Evolutionary conservation across 371 early-diverging fungal genomes (phyloP), one percentile per base, ranked within the genome.

Genomic region (Syncephalastrum racemosum): DNA sequence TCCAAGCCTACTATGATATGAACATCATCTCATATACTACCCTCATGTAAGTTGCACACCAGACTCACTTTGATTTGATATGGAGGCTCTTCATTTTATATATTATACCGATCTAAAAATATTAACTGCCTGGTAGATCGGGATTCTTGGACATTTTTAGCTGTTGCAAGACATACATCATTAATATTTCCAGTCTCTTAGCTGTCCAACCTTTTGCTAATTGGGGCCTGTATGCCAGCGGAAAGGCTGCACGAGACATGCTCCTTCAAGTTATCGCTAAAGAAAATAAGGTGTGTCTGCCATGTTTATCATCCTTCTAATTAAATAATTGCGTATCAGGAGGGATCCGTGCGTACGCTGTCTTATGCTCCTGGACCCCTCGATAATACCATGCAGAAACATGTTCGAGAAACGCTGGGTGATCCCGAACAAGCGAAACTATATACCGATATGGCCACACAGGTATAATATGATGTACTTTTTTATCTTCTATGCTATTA

Each of bases 291-390:
- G 52, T 8, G 12, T 10, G 36, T 10, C 10, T 46, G 1, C 10
- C 6, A 25, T 16, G 12, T 46, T 24, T 36, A 16, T 20, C 14
- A 10, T 25, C 24, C 19, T 24, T 16, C 1, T 15, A 31, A 12
- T 24, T 27, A 31, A 31, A 8, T 10, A 1, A 5, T 2, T 31
- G 36, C 5, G 2, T 25, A 10, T 31, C 36, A 31, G 36, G 10
- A 31, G 36, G 10, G 12, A 31, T 5, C 5, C 12, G 36, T 31
- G 47, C 67, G 71, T 10, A 83, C 88, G 5, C 76, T 96, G 39
- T 93, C 84, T 62, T 96, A 95, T 71, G 93, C 96, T 1, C 96
- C 96, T 7, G 96, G 96, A 1, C 96, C 96, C 25, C 64, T 96
- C 56, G 88, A 93, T 57, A 93, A 90, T 58, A 84, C 84, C 41